Percentiles rank a stretch among this genome's conserved stretches.
Evolutionary conservation across 2,329 filamentous ascomycete species (phyloP).

Genomic region (Epichloe hybrida): DNA sequence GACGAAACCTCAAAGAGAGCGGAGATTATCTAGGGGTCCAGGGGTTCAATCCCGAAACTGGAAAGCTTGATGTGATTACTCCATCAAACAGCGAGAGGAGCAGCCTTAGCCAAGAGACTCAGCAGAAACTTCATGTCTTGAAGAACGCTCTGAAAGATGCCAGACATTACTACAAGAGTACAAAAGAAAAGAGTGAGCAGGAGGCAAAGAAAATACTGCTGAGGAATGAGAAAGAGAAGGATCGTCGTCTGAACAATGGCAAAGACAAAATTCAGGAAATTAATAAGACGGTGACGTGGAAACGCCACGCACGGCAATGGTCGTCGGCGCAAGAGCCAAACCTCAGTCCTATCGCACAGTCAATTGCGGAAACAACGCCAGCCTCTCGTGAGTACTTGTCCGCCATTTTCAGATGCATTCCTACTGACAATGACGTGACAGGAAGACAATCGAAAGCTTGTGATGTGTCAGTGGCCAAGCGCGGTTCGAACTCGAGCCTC

Average conservation of each 20-base stretch:
- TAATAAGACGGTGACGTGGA: slow-evolving; percentile 28
- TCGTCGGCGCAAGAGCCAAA: slow-evolving; percentile 36
- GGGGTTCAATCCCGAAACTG: slow-evolving; percentile 45
- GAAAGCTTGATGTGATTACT: slow-evolving; percentile 36
- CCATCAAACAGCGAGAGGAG: slow-evolving; percentile 34
- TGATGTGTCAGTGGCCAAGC: neutral
- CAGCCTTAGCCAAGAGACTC: slow-evolving; percentile 17
- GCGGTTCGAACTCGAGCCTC: neutral
- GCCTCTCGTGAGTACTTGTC: slow-evolving; percentile 12
- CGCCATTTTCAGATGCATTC: neutral
- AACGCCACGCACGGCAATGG: slow-evolving; percentile 33
- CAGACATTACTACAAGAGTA: slow-evolving; percentile 21
- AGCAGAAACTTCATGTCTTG: slow-evolving; percentile 19
- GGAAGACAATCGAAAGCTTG: neutral
- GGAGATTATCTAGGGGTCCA: slow-evolving; percentile 47
- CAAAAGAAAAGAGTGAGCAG: slow-evolving; percentile 32
- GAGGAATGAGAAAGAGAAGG: slow-evolving; percentile 21
- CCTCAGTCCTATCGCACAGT: slow-evolving; percentile 36
- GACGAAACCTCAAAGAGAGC: slow-evolving; percentile 35
- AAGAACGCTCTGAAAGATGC: slow-evolving; percentile 20
- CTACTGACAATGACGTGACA: neutral
- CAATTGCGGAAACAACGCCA: slow-evolving; percentile 15
- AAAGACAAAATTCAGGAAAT: slow-evolving; percentile 23
- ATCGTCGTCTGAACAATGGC: slow-evolving; percentile 28
- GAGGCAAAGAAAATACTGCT: slow-evolving; percentile 21